A percentile compares a stretch with the other conserved stretches of the same genome.
Evolutionary conservation across 108 stramenopile species (phyloP).

Genomic region (Nitzschia putrida): DNA sequence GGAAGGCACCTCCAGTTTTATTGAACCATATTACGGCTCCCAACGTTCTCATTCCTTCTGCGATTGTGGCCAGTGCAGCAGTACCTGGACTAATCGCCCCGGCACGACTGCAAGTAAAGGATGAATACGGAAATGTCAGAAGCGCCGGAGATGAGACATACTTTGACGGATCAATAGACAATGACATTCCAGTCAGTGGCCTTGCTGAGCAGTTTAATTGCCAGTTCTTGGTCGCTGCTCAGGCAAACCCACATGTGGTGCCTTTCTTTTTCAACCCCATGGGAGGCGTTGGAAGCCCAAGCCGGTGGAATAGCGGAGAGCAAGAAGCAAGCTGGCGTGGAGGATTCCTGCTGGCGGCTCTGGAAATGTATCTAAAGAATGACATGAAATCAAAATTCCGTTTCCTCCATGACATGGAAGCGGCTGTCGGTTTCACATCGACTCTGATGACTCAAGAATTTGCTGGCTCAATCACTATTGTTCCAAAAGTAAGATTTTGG

Average conservation of each 20-base stretch:
- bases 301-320: conserved; percentile 75
- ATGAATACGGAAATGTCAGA: conserved; percentile 70
- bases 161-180: conserved; percentile 86
- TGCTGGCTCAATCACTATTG: conserved; percentile 81
- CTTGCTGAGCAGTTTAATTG: conserved; percentile 93
- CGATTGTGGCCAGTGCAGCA: conserved; percentile 82
- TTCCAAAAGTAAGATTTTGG: conserved; percentile 68
- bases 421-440: conserved; percentile 79
- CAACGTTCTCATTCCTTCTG: conserved; percentile 92
- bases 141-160: conserved; percentile 58
- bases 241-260: conserved; percentile 81
- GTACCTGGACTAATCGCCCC: conserved; percentile 94
- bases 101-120: conserved; percentile 67
- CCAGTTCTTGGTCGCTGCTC: conserved; percentile 93
- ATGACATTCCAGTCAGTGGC: conserved; percentile 88
- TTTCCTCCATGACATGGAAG: conserved; percentile 83
- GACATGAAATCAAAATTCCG: conserved; percentile 87
- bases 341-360: conserved; percentile 67
- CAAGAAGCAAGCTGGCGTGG: conserved; percentile 81
- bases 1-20: conserved; percentile 90
- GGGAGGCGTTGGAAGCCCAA: conserved; percentile 83
- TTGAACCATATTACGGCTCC: conserved; percentile 96
- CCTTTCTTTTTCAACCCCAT: conserved; percentile 84
- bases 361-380: conserved; percentile 71
- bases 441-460: conserved; percentile 78